Conservation (phyloP, 352 stramenopile species). For the Globisporangium middletonii region DNA sequence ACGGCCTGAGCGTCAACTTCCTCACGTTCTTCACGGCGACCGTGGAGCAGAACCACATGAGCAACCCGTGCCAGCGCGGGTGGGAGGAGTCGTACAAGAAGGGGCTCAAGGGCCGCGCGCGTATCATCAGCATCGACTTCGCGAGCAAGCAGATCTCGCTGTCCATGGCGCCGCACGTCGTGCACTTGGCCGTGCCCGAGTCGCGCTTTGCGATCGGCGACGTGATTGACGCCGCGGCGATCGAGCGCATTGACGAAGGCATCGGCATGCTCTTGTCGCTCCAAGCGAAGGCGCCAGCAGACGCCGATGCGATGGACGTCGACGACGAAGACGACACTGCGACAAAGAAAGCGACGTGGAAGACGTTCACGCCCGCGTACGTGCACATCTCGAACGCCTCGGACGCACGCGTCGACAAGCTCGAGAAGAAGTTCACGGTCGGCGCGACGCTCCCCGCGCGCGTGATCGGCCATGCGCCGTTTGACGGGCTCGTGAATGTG, state of each 20-base stretch:
- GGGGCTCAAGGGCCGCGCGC: conserved; percentile 77
- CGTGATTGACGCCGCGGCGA: conserved; percentile 54
- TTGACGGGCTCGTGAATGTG: conserved; percentile 80
- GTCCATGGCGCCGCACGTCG: conserved; percentile 85
- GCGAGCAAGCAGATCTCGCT: conserved; percentile 70
- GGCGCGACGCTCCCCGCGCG: conserved; percentile 58
- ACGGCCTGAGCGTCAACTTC: conserved; percentile 85
- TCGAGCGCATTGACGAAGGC: conserved; percentile 79
- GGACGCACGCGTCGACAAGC: conserved; percentile 80
- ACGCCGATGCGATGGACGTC: conserved; percentile 51
- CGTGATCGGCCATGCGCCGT: conserved; percentile 81
- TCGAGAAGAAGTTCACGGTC: conserved; percentile 83
- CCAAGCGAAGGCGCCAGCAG: conserved; percentile 24
- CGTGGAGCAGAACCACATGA: conserved; percentile 89
- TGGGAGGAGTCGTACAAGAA: conserved; percentile 79
- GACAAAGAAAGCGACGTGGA: conserved; percentile 58
- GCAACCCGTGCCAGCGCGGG: conserved; percentile 61
- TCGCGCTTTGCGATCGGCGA: conserved; percentile 57
- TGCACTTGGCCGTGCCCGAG: conserved; percentile 67
- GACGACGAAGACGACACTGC: conserved; percentile 19
- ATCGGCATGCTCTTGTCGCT: conserved; percentile 87
- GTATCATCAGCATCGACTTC: conserved; percentile 79
- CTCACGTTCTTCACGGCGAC: conserved; percentile 85
- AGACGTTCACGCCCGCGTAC: conserved; percentile 75
- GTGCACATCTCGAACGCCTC: conserved; percentile 87